Base-by-base conservation (phyloP, 2,329 filamentous ascomycete species). In the Trichoderma brevicompactum region DNA sequence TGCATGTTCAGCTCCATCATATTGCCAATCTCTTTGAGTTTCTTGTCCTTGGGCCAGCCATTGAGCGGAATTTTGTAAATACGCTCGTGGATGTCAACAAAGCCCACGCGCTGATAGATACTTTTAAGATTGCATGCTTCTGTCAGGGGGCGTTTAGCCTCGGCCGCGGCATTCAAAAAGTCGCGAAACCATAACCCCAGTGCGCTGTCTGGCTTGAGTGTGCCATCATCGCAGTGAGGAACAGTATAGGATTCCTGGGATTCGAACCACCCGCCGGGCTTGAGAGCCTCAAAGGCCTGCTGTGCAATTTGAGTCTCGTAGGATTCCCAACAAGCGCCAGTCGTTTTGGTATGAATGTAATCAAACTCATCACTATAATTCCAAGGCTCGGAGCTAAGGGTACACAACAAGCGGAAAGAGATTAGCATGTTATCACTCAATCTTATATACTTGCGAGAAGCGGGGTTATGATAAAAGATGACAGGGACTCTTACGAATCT, bases 61-160 rank as follows among this genome's bases (percentile, higher is more conserved):
- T 84, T 85, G 53, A 83, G 76, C 0, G 85, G 85, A 43, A 87
- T 75, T 71, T 83, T 86, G 72, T 83, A 84, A 1, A 83, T 70
- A 23, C 75, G 76, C 71, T 87, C 79, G 36, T 81, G 78, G 12
- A 87, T 79, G 61, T 87, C 82, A 7, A 83, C 79, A 67, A 87
- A 87, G 0, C 85, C 85, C 1, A 80, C 83, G 32, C 81, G 79
- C 52, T 78, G 71, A 68, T 79, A 80, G 48, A 78, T 75, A 17
- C 75, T 70, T 62, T 75, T 77, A 9, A 80, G 72, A 70, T 69
- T 3, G 72, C 70, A 15, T 73, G 77, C 49, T 79, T 70, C 50
- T 76, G 7, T 80, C 70, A 2, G 43, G 1, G 79, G 76, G 6
- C 82, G 79, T 17, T 76, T 69, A 19, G 79, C 75, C 0, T 70